Conservation (phyloP, 495 filamentous ascomycete species). For the Letharia columbiana region DNA sequence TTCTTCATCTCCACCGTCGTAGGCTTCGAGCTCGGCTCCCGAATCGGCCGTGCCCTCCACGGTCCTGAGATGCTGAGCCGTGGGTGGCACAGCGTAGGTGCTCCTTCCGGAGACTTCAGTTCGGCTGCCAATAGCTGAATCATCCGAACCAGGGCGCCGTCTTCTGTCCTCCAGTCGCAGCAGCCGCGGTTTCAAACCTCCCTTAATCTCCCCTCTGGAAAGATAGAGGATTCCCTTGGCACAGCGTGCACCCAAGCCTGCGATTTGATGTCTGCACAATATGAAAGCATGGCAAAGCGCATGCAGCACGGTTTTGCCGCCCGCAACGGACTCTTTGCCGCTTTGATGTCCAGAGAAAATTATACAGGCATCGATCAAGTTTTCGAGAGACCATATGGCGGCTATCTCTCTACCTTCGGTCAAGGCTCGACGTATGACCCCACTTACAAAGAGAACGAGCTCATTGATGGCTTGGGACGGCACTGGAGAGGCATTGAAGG, state of each 20-base stretch:
- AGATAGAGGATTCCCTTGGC: conserved; percentile 34
- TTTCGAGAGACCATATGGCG: conserved; percentile 37
- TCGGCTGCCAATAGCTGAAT: background rate
- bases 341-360: conserved; percentile 31
- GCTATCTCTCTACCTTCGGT: conserved; percentile 35
- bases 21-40: conserved; percentile 36
- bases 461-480: conserved; percentile 32
- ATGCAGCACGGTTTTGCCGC: conserved; percentile 43
- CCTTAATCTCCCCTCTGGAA: conserved; percentile 26
- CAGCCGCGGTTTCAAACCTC: conserved; percentile 35
- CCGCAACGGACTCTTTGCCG: conserved; percentile 37
- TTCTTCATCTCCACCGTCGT: conserved; percentile 34
- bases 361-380: conserved; percentile 42
- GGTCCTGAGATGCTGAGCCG: conserved; percentile 33
- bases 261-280: conserved; percentile 40
- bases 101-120: too few relatives aligned
- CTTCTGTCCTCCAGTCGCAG: conserved; percentile 36
- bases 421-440: conserved; percentile 31
- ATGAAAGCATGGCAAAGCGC: conserved; percentile 36
- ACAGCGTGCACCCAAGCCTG: conserved; percentile 38
- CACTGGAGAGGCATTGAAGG: conserved; percentile 32
- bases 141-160: conserved; percentile 28
- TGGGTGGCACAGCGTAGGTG: conserved; percentile 35
- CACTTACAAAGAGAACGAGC: conserved; percentile 26
- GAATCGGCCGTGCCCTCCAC: conserved; percentile 35